Evolutionary conservation across 768 basidiomycete genomes (phyloP).

Genomic region (Termitomyces sp.): DNA sequence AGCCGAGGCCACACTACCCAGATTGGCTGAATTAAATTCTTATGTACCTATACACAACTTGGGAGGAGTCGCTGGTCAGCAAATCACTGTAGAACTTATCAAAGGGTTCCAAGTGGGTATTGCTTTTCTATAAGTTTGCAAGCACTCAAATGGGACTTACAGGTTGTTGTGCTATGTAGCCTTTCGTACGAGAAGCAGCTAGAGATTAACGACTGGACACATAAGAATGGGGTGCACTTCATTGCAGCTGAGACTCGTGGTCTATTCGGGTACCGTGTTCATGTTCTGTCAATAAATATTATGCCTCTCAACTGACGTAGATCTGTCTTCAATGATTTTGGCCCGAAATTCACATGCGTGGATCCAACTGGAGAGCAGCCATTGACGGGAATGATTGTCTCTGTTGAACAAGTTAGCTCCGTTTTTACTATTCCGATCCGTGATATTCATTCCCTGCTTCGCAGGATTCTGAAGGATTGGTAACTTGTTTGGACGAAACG

Average conservation of each 20-base stretch:
- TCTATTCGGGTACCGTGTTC: constrained; percentile 74
- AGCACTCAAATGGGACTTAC: constrained; percentile 3
- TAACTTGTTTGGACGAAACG: constrained; percentile 95
- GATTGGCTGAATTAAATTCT: constrained; percentile 89
- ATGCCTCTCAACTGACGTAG: constrained; percentile 32
- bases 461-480: constrained; percentile 84
- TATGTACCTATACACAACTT: constrained; percentile 93
- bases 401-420: constrained; percentile 70
- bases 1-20: constrained; percentile 80
- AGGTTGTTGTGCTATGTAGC: constrained; percentile 90
- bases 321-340: constrained; percentile 95
- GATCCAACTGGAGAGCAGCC: constrained; percentile 98
- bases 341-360: constrained; percentile 88
- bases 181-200: constrained; percentile 75
- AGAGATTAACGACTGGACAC: constrained; percentile 95
- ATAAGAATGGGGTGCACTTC: constrained; percentile 84
- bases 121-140: neutral
- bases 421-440: neutral
- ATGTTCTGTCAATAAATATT: neutral
- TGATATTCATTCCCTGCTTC: neutral
- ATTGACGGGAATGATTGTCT: constrained; percentile 91
- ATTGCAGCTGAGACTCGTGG: constrained; percentile 89
- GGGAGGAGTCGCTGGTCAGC: constrained; percentile 71
- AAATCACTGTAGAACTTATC: constrained; percentile 75
- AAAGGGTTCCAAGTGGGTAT: constrained; percentile 79